phyloP scores from a whole-genome alignment of 2,329 filamentous ascomycete species.

The Stromatinia cepivora region DNA sequence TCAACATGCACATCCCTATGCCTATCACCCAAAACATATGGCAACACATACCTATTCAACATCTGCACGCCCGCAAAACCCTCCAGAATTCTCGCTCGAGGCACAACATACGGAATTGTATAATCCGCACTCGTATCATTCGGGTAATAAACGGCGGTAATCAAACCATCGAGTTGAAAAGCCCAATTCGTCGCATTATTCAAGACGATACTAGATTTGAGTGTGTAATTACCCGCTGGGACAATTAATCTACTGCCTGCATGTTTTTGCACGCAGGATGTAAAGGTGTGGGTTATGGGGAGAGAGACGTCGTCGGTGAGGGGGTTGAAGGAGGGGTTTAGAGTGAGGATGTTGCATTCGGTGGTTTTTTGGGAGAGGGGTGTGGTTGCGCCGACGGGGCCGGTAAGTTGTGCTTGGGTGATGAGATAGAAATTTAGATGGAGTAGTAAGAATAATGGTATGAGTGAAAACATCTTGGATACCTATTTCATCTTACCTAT shows the following conservation, averaged over 20 bases:
- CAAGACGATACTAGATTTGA: constrained; percentile 52
- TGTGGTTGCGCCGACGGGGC: constrained; percentile 38
- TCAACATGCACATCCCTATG: constrained; percentile 45
- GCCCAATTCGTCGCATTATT: constrained; percentile 50
- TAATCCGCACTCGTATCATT: constrained; percentile 7
- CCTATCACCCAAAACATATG: constrained; percentile 34
- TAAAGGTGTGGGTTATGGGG: constrained; percentile 39
- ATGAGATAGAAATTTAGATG: neutral
- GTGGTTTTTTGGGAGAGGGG: constrained; percentile 35
- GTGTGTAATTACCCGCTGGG: constrained; percentile 44
- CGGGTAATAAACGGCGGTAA: constrained; percentile 46
- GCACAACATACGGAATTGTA: constrained; percentile 17
- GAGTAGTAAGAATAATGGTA: neutral
- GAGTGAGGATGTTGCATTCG: constrained; percentile 42
- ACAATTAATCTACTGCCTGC: constrained; percentile 21
- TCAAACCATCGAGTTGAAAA: constrained; percentile 54
- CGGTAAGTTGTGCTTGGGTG: constrained; percentile 14
- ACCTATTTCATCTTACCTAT: neutral
- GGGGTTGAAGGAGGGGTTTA: constrained; percentile 33
- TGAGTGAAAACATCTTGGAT: constrained; percentile 19
- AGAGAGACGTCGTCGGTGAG: constrained; percentile 38
- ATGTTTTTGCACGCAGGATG: constrained; percentile 34
- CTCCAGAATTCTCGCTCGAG: constrained; percentile 8
- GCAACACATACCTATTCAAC: constrained; percentile 17
- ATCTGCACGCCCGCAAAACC: constrained; percentile 44